Evolutionary conservation across 257 asterid genomes (phyloP), one percentile per base, ranked within the genome.

Genomic region (Solanum pinnatisectum): DNA sequence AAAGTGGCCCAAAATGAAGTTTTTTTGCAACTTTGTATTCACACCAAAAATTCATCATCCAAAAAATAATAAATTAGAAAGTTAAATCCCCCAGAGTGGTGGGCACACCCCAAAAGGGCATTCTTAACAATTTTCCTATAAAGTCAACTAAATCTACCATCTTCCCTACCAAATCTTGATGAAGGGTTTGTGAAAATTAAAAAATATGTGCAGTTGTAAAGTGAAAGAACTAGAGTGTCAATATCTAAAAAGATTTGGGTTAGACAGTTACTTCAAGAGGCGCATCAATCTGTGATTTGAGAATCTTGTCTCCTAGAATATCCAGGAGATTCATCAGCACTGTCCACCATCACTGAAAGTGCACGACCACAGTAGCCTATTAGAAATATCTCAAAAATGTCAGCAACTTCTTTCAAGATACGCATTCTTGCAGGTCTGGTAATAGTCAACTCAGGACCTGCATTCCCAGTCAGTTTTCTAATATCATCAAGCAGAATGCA

Each of bases 301-400:
- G 98, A 88, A 97, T 94, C 90, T 91, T 93, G 88, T 96, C 99
- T 35, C 96, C 99, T 82, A 97, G 91, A 89, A 91, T 88, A 90
- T 94, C 98, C 90, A 97, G 91, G 88, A 95, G 93, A 90, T 92
- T 94, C 97, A 83, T 94, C 96, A 49, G 94, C 93, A 92, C 93
- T 91, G 86, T 90, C 94, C 87, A 89, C 92, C 60, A 93, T 88
- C 23, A 92, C 89, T 86, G 98, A 93, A 84, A 94, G 93, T 88
- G 94, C 99, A 79, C 98, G 99, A 13, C 99, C 98, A 85, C 99
- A 97, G 87, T 96, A 96, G 83, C 99, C 98, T 89, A 94, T 98
- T 87, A 97, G 92, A 90, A 97, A 97, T 65, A 93, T 92, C 88
- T 97, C 98, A 89, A 94, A 97, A 84, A 97, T 94, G 91, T 96